Evolutionary conservation across 148 eudicot genomes (phyloP), one percentile per base, ranked within the genome.

Genomic region (Mesembryanthemum crystallinum): DNA sequence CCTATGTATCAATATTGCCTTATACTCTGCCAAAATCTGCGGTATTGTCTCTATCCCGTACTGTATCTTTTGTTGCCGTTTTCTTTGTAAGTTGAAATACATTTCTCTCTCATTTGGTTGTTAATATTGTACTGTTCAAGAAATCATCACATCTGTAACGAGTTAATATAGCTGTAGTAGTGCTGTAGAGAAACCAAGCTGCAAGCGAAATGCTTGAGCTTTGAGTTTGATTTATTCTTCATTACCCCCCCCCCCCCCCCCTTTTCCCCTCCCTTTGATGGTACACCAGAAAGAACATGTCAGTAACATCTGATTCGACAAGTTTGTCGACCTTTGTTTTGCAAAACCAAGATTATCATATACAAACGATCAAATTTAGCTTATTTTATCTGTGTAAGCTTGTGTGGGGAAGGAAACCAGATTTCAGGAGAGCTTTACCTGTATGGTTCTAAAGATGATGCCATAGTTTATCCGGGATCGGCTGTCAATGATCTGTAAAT

Each of bases 21-120:
- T 18, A 0, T 23, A 20, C 65, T 67, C 62, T 66, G 81, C 66
- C 73, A 32, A 74, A 63, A 66, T 67, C 25, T 67, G 37, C 12
- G 8, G n/a, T 3, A 18, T 13, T 45, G 45, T 15, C n/a, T 25
- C 24, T 45, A 61, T 23, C 29, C 24, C 12, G 7, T 4, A 51
- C 32, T 60, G 28, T 59, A 29, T 30, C 11, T 43, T 35, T 43
- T 67, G 21, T 20, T 42, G 60, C 60, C 54, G 18, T 65, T 72
- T 4, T 54, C 39, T 18, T 51, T 67, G 25, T 64, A 37, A 73
- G 29, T 65, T 65, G 52, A 39, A 10, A 4, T 58, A 37, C 39
- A 65, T 73, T 42, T 58, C 57, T 67, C 28, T 33, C 60, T 78
- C 24, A 11, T 23, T 24, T 17, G 47, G 32, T 32, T 27, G 30